Base-by-base conservation (phyloP, 495 filamentous ascomycete genomes). In the Penicillium steckii region DNA sequence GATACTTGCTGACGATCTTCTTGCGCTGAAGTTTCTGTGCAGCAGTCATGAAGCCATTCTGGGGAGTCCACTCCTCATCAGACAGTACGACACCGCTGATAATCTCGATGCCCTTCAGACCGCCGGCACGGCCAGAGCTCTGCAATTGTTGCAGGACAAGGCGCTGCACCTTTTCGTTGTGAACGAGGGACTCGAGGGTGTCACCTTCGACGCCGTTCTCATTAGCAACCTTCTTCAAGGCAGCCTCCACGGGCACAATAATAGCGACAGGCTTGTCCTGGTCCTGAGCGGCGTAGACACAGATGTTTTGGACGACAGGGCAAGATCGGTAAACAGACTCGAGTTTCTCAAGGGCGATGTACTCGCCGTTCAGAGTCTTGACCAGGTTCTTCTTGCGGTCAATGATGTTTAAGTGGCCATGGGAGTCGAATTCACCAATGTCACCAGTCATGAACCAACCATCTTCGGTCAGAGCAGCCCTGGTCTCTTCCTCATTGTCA, bases 371-470 rank as follows among this genome's bases (percentile, higher is more conserved):
- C 49, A 88, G 78, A 2, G 91, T 98, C 85, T 97, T 97, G 68
- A 96, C 87, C 55, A 97, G 71, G 69, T 97, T 97, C 86, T 97
- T 97, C 88, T 96, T 97, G 62, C 91, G 89, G 71, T 97, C 91
- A 61, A 97, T 95, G 69, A 97, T 88, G 61, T 79, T 83, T 44
- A 97, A 74, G 64, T 95, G 85, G 52, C 91, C 91, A 62, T 86
- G 81, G 52, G 74, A 62, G 65, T 93, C 87, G 71, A 87, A 97
- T 75, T 97, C 89, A 60, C 91, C 91, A 61, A 97, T 93, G 60
- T 97, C 91, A 44, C 91, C 91, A 32, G 91, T 95, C 85, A 86
- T 93, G 81, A 96, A 97, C 91, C 91, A 97, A 18, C 89, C 91
- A 63, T 91, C 92, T 8, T 80, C 76, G 21, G 85, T 82, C 47